A percentile compares a stretch with the other conserved stretches of the same genome.
phyloP scores from a whole-genome alignment of 2,329 filamentous ascomycete species.

The Ophiostoma pallidulum region DNA sequence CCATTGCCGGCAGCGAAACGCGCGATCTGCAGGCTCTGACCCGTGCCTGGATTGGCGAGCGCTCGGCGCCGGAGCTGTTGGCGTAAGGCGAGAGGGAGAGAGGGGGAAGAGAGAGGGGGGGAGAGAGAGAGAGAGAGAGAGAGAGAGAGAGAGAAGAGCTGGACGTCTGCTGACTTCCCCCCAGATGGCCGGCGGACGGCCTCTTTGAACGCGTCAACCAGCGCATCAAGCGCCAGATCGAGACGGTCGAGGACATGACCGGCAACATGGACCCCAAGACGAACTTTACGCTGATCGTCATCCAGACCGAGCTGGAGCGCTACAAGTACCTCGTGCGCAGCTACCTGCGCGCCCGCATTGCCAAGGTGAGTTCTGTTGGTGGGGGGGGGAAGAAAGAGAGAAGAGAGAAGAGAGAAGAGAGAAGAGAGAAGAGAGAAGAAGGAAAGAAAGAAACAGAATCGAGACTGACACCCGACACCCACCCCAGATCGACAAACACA shows the following conservation, averaged over 20 bases:
- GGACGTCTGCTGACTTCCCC: not conserved
- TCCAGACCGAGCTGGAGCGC: conserved; percentile 91
- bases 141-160: not conserved
- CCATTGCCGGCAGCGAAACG: conserved; percentile 44
- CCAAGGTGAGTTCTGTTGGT: conserved; percentile 56
- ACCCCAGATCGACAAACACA: conserved; percentile 62
- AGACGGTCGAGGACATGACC: conserved; percentile 47
- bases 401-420: not conserved
- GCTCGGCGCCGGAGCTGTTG: conserved; percentile 80
- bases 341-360: conserved; percentile 72
- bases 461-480: not conserved
- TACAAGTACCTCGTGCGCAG: conserved; percentile 86
- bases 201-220: conserved; percentile 77
- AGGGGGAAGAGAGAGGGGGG: not conserved
- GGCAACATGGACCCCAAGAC: conserved; percentile 80
- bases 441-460: conserved; percentile 11
- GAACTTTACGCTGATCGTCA: conserved; percentile 87
- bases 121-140: no score
- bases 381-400: not conserved
- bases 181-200: conserved; percentile 55
- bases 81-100: conserved; percentile 42
- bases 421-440: no score
- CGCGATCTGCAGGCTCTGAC: conserved; percentile 83
- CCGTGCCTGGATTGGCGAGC: conserved; percentile 86
- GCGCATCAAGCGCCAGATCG: conserved; percentile 35